Evolutionary conservation across 106 monocot genomes (phyloP).

Genomic region (Dendrobium catenatum): DNA sequence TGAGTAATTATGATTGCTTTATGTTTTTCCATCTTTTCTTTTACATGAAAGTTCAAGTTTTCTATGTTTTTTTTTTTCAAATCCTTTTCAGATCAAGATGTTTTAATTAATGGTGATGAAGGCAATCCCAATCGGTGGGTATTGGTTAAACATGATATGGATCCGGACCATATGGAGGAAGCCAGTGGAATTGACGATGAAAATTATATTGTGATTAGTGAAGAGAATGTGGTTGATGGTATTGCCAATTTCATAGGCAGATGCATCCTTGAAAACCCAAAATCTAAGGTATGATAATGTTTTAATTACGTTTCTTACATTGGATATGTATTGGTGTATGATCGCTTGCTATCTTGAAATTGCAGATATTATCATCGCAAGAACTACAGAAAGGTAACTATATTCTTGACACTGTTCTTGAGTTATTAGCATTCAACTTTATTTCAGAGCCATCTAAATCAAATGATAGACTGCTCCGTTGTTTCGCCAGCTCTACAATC

Average conservation of each 20-base stretch:
- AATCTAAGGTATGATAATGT: constrained; percentile 55
- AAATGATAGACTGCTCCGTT: neutral
- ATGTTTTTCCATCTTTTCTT: neutral
- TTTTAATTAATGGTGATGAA: constrained; percentile 30
- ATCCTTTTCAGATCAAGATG: constrained; percentile 22
- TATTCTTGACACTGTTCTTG: neutral
- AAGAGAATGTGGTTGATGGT: constrained; percentile 88
- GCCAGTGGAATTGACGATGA: constrained; percentile 76
- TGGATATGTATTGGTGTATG: constrained; percentile 7
- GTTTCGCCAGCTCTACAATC: neutral
- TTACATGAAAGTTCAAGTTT: neutral
- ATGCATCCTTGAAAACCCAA: constrained; percentile 85
- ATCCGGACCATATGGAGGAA: constrained; percentile 53
- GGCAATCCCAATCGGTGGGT: constrained; percentile 66
- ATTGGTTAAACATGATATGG: constrained; percentile 52
- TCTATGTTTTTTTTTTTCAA: neutral
- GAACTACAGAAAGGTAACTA: constrained; percentile 65
- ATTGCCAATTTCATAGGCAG: constrained; percentile 77
- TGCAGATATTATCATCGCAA: constrained; percentile 53
- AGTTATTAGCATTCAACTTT: neutral
- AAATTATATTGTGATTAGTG: constrained; percentile 64
- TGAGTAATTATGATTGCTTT: neutral
- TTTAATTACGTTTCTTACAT: constrained; percentile 5
- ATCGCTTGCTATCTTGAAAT: constrained; percentile 9
- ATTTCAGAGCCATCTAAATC: neutral